Conservation (phyloP, 2,329 filamentous ascomycete species). For the Corynespora cassiicola region DNA sequence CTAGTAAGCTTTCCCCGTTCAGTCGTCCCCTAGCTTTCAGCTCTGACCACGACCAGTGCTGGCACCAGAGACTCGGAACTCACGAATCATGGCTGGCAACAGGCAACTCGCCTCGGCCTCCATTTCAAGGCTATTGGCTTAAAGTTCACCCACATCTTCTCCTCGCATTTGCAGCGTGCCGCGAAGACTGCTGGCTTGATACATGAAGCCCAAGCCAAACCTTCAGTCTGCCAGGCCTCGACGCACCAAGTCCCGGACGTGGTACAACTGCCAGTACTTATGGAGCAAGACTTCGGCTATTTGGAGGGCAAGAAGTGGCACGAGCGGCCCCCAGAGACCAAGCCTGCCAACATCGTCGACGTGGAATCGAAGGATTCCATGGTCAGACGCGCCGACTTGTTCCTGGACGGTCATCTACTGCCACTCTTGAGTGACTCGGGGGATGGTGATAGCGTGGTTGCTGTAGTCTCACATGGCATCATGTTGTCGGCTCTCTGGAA, state of each 20-base stretch:
- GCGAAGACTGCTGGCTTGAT: constrained; percentile 73
- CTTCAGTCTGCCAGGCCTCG: constrained; percentile 1
- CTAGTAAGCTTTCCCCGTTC: constrained; percentile 60
- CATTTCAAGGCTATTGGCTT: constrained; percentile 71
- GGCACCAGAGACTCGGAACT: constrained; percentile 81
- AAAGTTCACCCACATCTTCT: constrained; percentile 73
- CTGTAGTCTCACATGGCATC: constrained; percentile 83
- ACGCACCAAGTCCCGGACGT: constrained; percentile 23
- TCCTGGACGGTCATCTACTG: constrained; percentile 69
- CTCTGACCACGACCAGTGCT: constrained; percentile 62
- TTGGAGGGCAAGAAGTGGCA: constrained; percentile 70
- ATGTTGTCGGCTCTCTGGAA: constrained; percentile 75
- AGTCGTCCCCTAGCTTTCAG: background rate
- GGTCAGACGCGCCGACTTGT: constrained; percentile 67
- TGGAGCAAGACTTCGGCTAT: constrained; percentile 77
- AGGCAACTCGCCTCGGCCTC: constrained; percentile 73
- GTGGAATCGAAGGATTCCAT: constrained; percentile 75
- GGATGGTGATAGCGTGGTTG: constrained; percentile 54
- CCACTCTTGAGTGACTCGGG: constrained; percentile 57
- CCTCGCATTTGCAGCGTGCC: constrained; percentile 79
- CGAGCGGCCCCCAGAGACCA: constrained; percentile 46
- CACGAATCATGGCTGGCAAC: constrained; percentile 81
- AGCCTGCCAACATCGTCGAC: constrained; percentile 52
- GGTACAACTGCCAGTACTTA: constrained; percentile 51
- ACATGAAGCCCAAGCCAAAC: constrained; percentile 58